Evolutionary conservation across 2,329 filamentous ascomycete genomes (phyloP).

Genomic region (Cladorrhinum sp.): DNA sequence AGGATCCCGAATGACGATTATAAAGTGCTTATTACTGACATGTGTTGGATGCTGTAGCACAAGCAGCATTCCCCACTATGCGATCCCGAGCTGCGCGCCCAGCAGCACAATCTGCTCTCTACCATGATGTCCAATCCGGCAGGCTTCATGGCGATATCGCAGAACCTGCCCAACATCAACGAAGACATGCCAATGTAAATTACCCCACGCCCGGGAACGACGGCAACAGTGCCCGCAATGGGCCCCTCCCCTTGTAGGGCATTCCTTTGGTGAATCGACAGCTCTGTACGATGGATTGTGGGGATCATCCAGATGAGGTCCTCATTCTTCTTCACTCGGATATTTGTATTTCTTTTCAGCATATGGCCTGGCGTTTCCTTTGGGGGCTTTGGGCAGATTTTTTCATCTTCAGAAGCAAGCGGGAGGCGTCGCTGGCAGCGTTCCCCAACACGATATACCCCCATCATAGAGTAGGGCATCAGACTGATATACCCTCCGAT

Average conservation of each 20-base stretch:
- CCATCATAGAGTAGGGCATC: constrained; percentile 22
- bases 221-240: not conserved
- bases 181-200: constrained; percentile 39
- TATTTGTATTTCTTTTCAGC: constrained; percentile 21
- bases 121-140: constrained; percentile 32
- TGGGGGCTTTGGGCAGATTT: constrained; percentile 6
- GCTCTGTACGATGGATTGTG: not conserved
- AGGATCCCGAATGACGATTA: constrained; percentile 29
- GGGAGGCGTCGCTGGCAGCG: constrained; percentile 18
- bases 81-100: constrained; percentile 70
- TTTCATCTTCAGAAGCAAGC: constrained; percentile 20
- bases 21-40: constrained; percentile 34
- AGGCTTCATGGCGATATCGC: constrained; percentile 26
- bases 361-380: constrained; percentile 25
- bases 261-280: not conserved
- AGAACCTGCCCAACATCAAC: constrained; percentile 41
- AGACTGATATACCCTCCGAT: constrained; percentile 23
- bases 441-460: constrained; percentile 24
- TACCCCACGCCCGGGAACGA: not conserved
- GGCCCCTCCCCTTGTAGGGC: not conserved
- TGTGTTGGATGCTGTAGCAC: constrained; percentile 44
- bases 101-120: constrained; percentile 37
- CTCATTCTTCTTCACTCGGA: constrained; percentile 8
- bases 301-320: not conserved
- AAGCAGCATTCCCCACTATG: constrained; percentile 84